A percentile compares a stretch with the other conserved stretches of the same genome.
These are phyloP conservation scores for Whalleya microplaca DNA, from an alignment of 2,329 filamentous ascomycete genomes.

Conservation along the genomic window DNA sequence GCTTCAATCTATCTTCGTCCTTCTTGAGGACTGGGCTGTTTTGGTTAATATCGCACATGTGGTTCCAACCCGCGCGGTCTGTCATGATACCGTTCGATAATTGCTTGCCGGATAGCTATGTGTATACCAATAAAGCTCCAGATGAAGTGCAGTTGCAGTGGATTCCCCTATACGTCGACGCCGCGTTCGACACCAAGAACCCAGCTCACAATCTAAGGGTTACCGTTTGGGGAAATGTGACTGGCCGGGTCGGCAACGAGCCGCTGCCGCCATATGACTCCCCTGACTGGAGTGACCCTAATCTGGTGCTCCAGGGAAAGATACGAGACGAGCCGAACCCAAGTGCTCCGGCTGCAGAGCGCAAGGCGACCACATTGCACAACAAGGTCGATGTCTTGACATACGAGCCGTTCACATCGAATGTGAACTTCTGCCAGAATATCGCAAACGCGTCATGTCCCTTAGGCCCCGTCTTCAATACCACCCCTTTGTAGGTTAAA, in stretches of 20 bases:
- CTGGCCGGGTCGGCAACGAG: constrained; percentile 65
- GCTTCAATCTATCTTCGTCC: constrained; percentile 2
- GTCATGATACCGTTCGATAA: constrained; percentile 81
- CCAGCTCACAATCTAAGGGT: constrained; percentile 70
- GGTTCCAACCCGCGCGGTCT: constrained; percentile 54
- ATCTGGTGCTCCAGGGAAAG: constrained; percentile 70
- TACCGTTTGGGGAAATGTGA: constrained; percentile 90
- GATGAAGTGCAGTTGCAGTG: constrained; percentile 74
- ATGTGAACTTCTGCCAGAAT: constrained; percentile 68
- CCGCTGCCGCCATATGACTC: constrained; percentile 63
- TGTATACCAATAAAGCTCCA: constrained; percentile 45
- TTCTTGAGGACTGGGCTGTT: constrained; percentile 28
- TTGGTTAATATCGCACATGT: constrained; percentile 39
- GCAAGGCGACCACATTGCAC: constrained; percentile 74
- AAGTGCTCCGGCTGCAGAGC: constrained; percentile 39
- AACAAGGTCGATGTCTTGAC: constrained; percentile 74
- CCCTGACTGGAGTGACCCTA: constrained; percentile 64
- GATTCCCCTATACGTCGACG: constrained; percentile 74
- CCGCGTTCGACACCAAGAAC: constrained; percentile 67
- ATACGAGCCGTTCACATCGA: constrained; percentile 68
- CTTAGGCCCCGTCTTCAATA: constrained; percentile 71
- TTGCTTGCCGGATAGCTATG: constrained; percentile 70
- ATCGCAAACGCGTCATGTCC: constrained; percentile 71
- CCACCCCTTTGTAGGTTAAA: constrained; percentile 43
- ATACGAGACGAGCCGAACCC: constrained; percentile 67